Evolutionary conservation across 1,139 yeast genomes (phyloP), one percentile per base, ranked within the genome.

Genomic region (Sugiyamaella neomexicana): DNA sequence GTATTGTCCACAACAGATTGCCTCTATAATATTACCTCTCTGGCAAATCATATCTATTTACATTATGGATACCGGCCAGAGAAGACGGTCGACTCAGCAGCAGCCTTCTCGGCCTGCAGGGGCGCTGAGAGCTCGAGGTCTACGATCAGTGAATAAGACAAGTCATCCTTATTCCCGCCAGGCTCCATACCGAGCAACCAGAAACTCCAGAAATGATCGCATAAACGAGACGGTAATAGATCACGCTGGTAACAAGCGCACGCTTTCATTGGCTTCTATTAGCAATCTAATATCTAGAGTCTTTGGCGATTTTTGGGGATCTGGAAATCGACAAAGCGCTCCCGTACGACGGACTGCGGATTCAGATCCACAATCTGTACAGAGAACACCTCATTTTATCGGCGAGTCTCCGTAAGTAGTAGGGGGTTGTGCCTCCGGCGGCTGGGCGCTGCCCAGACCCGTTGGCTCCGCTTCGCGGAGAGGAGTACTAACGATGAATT

Each of bases 401-500:
- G 56, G 56, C 16, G 56, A 53, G 34, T 49, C 56, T 38, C 47
- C 51, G 53, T 49, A 40, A 44, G 56, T 45, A 15, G 32, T 4
- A 37, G 23, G 5, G n/a, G 16, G n/a, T 17, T 17, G 25, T 7
- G 34, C 34, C 34, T 29, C 34, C 34, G 10, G 34, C n/a, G n/a
- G 34, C 34, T 29, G 25, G 25, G 25, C 25, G 25, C 34, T 29
- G 34, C n/a, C 34, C 34, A 29, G 34, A 29, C 34, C 34, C 34
- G 34, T 29, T 29, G 5, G 34, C 34, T 29, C 34, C 34, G n/a
- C n/a, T 29, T 29, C n/a, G 34, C n/a, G 34, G 34, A 13, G 15
- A 9, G n/a, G 44, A 23, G 40, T 12, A 25, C 38, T 29, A 43
- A 29, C 38, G 23, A 5, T 13, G 10, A 20, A 5, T 20, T 31